Percentiles rank a stretch among this genome's conserved stretches.
Evolutionary conservation across 305 asterid species (phyloP).

Genomic region (Fraxinus angustifolia): DNA sequence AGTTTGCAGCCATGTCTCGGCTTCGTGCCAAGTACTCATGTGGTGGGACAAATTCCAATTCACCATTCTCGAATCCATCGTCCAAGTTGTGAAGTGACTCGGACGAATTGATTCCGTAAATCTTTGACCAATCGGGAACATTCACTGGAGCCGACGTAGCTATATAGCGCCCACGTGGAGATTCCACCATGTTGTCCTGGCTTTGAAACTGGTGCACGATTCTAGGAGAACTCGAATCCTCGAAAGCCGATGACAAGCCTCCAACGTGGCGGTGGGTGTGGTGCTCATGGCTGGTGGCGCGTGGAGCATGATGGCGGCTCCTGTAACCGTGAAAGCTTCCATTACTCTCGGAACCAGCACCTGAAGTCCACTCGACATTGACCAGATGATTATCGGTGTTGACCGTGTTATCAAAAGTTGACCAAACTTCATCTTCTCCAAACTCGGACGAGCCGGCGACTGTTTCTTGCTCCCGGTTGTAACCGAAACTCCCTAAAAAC

Average conservation of each 20-base stretch:
- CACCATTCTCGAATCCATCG: slow-evolving; percentile 28
- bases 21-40: slow-evolving; percentile 78
- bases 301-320: slow-evolving; percentile 31
- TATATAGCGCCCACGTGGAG: slow-evolving; percentile 49
- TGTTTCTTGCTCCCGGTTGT: slow-evolving; percentile 37
- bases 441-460: slow-evolving; percentile 51
- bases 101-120: slow-evolving; percentile 62
- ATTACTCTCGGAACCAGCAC: slow-evolving; percentile 39
- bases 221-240: slow-evolving; percentile 47
- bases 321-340: slow-evolving; percentile 31
- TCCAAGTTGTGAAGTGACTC: slow-evolving; percentile 64
- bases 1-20: slow-evolving; percentile 47
- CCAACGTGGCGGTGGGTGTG: slow-evolving; percentile 35
- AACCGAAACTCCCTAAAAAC: slow-evolving; percentile 46
- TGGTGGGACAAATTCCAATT: slow-evolving; percentile 62
- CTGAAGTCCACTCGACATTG: slow-evolving; percentile 47
- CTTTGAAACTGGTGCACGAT: slow-evolving; percentile 61
- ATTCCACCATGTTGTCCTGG: slow-evolving; percentile 32
- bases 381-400: slow-evolving; percentile 30
- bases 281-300: slow-evolving; percentile 21
- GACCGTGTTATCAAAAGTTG: slow-evolving; percentile 40
- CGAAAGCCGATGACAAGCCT: slow-evolving; percentile 78
- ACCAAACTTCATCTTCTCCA: slow-evolving; percentile 83
- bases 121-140: slow-evolving; percentile 87
- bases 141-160: slow-evolving; percentile 76